phyloP scores from a whole-genome alignment of 192 early-diverging fungal genomes.

The Lobosporangium transversale region DNA sequence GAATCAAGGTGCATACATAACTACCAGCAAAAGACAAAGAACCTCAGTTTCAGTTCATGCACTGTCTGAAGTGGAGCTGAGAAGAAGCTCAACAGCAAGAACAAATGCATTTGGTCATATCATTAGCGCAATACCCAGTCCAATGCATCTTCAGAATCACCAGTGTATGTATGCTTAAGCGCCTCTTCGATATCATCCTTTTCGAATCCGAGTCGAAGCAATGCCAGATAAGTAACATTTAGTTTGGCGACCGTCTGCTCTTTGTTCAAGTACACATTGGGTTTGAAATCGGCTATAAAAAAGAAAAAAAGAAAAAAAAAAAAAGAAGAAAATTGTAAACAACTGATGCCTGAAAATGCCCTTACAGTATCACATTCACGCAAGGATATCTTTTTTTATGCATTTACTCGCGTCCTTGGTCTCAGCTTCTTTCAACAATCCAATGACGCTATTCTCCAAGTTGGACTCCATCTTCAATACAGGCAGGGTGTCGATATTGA shows the following conservation, averaged over 20 bases:
- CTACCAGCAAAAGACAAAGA: background rate
- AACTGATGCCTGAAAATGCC: background rate
- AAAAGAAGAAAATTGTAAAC: constrained; percentile 1
- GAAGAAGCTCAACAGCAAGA: background rate
- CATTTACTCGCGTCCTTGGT: constrained; percentile 41
- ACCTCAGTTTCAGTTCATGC: too few species aligned
- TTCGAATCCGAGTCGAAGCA: constrained; percentile 59
- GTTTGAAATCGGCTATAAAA: constrained; percentile 28
- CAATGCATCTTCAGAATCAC: constrained; percentile 53
- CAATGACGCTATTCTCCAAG: constrained; percentile 51
- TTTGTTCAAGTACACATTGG: constrained; percentile 24
- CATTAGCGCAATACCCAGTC: constrained; percentile 60
- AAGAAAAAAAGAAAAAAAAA: background rate
- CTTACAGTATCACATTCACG: too few species aligned
- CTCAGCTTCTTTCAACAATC: constrained; percentile 41
- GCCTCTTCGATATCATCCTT: constrained; percentile 55
- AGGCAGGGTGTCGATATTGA: constrained; percentile 45
- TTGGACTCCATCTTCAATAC: constrained; percentile 50
- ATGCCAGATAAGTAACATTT: constrained; percentile 56
- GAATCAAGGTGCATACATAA: constrained; percentile 50
- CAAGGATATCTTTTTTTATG: background rate
- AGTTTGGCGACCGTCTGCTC: constrained; percentile 57
- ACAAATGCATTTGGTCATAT: background rate
- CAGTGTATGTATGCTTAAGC: constrained; percentile 47
- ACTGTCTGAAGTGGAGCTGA: too few species aligned